Base-by-base conservation (phyloP, 371 early-diverging fungal species). In the Basidiobolus meristosporus region DNA sequence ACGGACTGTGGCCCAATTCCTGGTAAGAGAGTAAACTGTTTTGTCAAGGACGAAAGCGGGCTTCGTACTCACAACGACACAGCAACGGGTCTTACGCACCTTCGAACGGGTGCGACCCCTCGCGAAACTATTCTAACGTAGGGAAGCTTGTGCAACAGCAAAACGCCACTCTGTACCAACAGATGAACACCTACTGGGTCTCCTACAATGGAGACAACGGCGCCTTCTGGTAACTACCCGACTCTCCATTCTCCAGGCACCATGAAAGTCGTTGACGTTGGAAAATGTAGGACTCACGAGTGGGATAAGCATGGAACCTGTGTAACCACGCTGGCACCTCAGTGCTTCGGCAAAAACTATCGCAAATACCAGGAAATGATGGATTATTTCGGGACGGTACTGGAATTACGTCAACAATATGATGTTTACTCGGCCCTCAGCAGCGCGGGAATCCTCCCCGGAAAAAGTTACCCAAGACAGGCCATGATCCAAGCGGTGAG, bases 1-100 rank as follows among this genome's bases (percentile, higher is more conserved):
- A 83, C 45, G 86, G 86, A 4, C 55, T 85, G 36, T 82, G 86
- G 86, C 82, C 88, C 7, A 78, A 75, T 47, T 61, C 66, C 23
- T 80, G 78, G 54, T 56, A n/a, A n/a, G n/a, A n/a, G n/a, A n/a
- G n/a, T 50, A 6, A 31, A 33, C 41, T 0, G 38, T 23, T 32
- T 41, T 45, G 14, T n/a, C 38, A 26, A 43, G 44, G 37, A 40
- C 42, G 36, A 38, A 23, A 11, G 32, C 39, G 38, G 30, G 48
- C 37, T 22, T 21, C 23, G 5, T 18, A 34, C n/a, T 34, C 6
- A 4, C 26, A 23, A 19, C n/a, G n/a, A n/a, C 5, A 11, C 15
- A 48, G 50, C 35, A 30, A 54, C 12, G 82, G 82, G 42, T 58
- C 59, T 21, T 65, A 63, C 31, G 63, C 63, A 15, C 74, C 74